Conservation (phyloP, 257 asterid species). For the Lantana camara region DNA sequence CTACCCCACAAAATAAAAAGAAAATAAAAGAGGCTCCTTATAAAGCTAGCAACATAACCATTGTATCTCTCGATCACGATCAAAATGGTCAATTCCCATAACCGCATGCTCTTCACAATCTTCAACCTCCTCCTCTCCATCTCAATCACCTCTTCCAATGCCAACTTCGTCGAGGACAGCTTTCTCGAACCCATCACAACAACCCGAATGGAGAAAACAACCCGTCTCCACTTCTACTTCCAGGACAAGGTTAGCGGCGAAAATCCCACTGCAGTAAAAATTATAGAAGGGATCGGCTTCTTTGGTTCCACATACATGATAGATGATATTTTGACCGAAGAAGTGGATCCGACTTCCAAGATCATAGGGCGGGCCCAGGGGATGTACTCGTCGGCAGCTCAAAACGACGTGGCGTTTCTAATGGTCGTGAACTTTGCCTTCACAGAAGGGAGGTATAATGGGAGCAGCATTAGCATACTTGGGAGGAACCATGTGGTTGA, state of each 20-base stretch:
- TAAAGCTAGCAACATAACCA: not conserved
- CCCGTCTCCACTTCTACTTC: constrained; percentile 49
- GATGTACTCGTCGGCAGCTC: constrained; percentile 37
- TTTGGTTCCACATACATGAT: constrained; percentile 43
- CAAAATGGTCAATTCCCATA: constrained; percentile 30
- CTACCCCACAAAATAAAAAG: not conserved
- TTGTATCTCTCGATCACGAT: not conserved
- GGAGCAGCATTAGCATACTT: constrained; percentile 43
- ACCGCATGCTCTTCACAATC: constrained; percentile 23
- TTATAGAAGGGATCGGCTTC: not conserved
- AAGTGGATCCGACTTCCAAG: constrained; percentile 29
- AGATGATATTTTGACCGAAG: constrained; percentile 36
- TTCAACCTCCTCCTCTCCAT: constrained; percentile 28
- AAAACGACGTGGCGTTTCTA: constrained; percentile 27
- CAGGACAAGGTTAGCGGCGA: constrained; percentile 36
- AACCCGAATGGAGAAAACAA: constrained; percentile 25
- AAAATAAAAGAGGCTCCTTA: not conserved
- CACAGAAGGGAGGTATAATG: constrained; percentile 35
- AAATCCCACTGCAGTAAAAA: constrained; percentile 35
- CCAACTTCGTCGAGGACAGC: not conserved
- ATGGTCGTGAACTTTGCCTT: constrained; percentile 40
- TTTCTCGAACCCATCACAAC: too few relatives aligned
- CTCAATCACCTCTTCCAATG: constrained; percentile 19
- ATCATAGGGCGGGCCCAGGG: constrained; percentile 50
- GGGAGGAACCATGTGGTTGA: constrained; percentile 49